Conservation (phyloP, 805 yeast genomes). For the Saccharomycopsis sp. region DNA sequence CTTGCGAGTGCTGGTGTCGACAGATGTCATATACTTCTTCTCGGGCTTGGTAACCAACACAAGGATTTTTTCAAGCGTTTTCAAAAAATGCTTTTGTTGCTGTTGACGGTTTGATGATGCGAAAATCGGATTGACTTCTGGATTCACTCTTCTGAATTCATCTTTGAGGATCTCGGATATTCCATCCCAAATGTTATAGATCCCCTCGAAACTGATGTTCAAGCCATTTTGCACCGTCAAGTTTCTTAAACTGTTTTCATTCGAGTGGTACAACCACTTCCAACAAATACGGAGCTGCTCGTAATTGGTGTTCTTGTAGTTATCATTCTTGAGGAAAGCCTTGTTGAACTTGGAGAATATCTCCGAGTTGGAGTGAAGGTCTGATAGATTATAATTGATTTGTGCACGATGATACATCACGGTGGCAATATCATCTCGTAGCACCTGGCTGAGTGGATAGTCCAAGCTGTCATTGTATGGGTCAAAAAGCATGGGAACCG, state of each 20-base stretch:
- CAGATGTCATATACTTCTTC: slow-evolving; percentile 3
- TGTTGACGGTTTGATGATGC: slow-evolving; percentile 28
- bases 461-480: no score
- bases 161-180: slow-evolving; percentile 34
- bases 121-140: slow-evolving; percentile 20
- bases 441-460: slow-evolving; percentile 31
- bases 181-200: slow-evolving; percentile 83
- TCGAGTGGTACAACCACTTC: slow-evolving; percentile 82
- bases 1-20: slow-evolving; percentile 32
- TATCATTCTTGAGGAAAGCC: slow-evolving; percentile 46
- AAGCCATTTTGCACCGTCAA: slow-evolving; percentile 59
- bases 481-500: no score
- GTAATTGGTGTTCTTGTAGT: slow-evolving; percentile 40
- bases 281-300: slow-evolving; percentile 69
- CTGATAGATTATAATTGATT: slow-evolving; percentile 63
- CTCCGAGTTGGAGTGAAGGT: slow-evolving; percentile 25
- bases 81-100: slow-evolving; percentile 28
- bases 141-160: slow-evolving; percentile 25
- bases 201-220: slow-evolving; percentile 84
- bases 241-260: slow-evolving; percentile 40
- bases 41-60: slow-evolving; percentile 5
- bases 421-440: slow-evolving; percentile 66
- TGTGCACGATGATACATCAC: slow-evolving; percentile 64
- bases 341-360: slow-evolving; percentile 35
- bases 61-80: slow-evolving; percentile 10